Evolutionary conservation across 441 rosid species (phyloP).

Genomic region (Jatropha multifida): DNA sequence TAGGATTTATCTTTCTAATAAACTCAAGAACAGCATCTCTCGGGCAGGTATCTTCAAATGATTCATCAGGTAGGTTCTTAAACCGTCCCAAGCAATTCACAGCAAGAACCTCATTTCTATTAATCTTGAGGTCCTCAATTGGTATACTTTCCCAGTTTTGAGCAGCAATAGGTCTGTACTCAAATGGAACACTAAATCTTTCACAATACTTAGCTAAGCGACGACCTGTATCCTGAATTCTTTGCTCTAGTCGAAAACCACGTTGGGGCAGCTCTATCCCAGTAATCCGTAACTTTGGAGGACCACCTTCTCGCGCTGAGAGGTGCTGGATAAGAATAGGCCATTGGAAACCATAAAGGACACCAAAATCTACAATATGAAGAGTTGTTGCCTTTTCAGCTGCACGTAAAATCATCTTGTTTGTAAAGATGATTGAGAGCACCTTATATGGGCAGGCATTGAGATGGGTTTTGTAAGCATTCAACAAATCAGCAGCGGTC

Average conservation of each 20-base stretch:
- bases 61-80: conserved; percentile 61
- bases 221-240: conserved; percentile 67
- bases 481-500: conserved; percentile 60
- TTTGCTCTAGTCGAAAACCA: conserved; percentile 60
- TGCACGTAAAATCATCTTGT: conserved; percentile 41
- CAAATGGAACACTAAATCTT: conserved; percentile 62
- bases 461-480: conserved; percentile 57
- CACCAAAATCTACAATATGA: conserved; percentile 79
- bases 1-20: conserved; percentile 61
- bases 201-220: conserved; percentile 64
- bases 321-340: conserved; percentile 65
- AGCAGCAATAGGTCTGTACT: conserved; percentile 58
- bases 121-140: conserved; percentile 53
- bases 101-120: conserved; percentile 57
- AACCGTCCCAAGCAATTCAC: conserved; percentile 53
- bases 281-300: conserved; percentile 65
- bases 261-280: conserved; percentile 78
- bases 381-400: conserved; percentile 56
- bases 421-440: conserved; percentile 47
- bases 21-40: conserved; percentile 54
- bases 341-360: conserved; percentile 79
- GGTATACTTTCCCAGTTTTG: conserved; percentile 62
- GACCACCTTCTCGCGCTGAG: conserved; percentile 36
- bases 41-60: conserved; percentile 50
- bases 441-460: conserved; percentile 55